Conservation (phyloP, 2,329 filamentous ascomycete species). For the Fusarium sublunatum region DNA sequence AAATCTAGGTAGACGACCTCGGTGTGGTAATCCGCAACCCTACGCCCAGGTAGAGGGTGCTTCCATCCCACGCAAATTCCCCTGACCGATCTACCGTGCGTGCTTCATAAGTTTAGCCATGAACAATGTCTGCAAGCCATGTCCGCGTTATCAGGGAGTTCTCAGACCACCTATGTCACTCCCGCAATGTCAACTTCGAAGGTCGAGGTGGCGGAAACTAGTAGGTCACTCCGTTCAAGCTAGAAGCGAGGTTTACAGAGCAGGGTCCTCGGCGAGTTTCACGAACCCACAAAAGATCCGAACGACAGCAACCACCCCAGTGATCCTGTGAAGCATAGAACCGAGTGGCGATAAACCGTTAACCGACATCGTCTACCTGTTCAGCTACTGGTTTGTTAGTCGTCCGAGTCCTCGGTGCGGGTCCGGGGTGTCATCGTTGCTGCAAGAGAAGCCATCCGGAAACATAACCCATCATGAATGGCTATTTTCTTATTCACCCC, state of each 20-base stretch:
- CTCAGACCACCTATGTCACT: conserved; percentile 2
- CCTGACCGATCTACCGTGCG: conserved; percentile 35
- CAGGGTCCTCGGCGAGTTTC: conserved; percentile 7
- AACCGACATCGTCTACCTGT: not conserved
- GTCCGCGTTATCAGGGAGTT: conserved; percentile 17
- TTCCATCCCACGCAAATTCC: conserved; percentile 39
- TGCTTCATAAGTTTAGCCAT: conserved; percentile 11
- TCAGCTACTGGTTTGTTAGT: not conserved
- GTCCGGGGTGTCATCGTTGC: conserved; percentile 12
- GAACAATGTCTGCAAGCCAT: conserved; percentile 26
- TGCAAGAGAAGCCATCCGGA: conserved; percentile 19
- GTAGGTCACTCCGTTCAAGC: not conserved
- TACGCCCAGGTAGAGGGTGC: conserved; percentile 33
- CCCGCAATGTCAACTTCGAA: conserved; percentile 12
- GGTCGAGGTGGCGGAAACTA: not conserved
- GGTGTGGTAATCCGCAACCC: conserved; percentile 39
- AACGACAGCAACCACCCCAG: conserved; percentile 1
- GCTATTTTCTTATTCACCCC: not conserved
- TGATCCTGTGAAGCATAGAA: conserved; percentile 2
- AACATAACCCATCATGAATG: not conserved
- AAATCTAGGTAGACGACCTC: conserved; percentile 27
- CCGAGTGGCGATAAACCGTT: conserved; percentile 22
- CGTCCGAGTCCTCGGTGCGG: conserved; percentile 13
- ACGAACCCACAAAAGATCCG: conserved; percentile 26
- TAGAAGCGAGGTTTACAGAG: not conserved